Evolutionary conservation across 805 yeast species (phyloP).

Genomic region (Nakazawaea wickerhamii): DNA sequence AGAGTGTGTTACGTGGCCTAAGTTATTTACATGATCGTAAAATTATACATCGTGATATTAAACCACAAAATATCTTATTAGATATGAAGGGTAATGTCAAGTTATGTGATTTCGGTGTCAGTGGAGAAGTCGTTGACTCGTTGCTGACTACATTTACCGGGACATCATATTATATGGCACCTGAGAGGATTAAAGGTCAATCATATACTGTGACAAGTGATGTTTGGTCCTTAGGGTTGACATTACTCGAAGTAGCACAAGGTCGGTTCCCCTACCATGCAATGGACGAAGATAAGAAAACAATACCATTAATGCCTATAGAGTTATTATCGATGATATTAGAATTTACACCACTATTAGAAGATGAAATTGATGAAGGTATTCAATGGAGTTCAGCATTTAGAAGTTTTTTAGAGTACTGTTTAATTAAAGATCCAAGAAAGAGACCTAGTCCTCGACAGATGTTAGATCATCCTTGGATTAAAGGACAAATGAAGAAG

Average conservation of each 20-base stretch:
- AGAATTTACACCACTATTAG: constrained; percentile 73
- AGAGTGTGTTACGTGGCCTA: constrained; percentile 76
- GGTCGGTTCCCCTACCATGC: constrained; percentile 79
- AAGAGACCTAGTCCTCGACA: constrained; percentile 91
- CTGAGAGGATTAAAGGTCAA: constrained; percentile 93
- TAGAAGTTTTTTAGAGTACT: constrained; percentile 73
- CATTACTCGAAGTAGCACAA: constrained; percentile 86
- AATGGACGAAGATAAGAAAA: constrained; percentile 28
- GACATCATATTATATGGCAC: constrained; percentile 97
- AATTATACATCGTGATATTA: constrained; percentile 92
- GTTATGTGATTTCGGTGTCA: constrained; percentile 94
- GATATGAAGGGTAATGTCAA: constrained; percentile 78
- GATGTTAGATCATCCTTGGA: constrained; percentile 93
- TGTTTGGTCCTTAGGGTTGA: constrained; percentile 93
- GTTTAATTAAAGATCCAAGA: constrained; percentile 72
- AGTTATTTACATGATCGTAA: constrained; percentile 82
- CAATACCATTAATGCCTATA: constrained; percentile 70
- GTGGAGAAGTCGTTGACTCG: constrained; percentile 94
- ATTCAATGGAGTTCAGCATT: constrained; percentile 81
- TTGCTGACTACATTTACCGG: constrained; percentile 96
- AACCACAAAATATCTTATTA: constrained; percentile 87
- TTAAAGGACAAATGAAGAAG: constrained; percentile 65
- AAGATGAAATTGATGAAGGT: constrained; percentile 70
- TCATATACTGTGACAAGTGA: constrained; percentile 94
- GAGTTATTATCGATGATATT: constrained; percentile 79